These are phyloP conservation scores for Fagus sylvatica DNA, from an alignment of 306 rosid species.

Conservation along the genomic window DNA sequence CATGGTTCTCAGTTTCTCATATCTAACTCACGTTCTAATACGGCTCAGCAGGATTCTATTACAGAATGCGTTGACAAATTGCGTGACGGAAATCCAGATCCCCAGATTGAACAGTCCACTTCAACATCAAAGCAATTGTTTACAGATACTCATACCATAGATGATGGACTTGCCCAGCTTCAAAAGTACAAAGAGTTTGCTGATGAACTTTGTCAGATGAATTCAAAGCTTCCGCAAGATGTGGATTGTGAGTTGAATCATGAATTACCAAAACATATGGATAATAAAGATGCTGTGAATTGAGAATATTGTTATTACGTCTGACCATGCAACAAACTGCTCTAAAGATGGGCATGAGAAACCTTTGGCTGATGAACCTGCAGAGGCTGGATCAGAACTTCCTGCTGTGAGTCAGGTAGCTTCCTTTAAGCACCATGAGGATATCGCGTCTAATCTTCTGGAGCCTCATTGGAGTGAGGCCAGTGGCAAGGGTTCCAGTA, in stretches of 20 bases:
- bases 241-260: conserved; percentile 43
- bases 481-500: conserved; percentile 31
- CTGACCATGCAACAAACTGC: conserved; percentile 36
- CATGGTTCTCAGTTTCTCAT: conserved; percentile 60
- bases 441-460: conserved; percentile 38
- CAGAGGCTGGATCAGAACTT: conserved; percentile 34
- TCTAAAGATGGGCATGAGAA: conserved; percentile 35
- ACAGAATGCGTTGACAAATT: conserved; percentile 44
- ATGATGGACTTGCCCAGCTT: conserved; percentile 48
- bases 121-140: conserved; percentile 34
- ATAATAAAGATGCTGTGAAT: conserved; percentile 36
- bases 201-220: conserved; percentile 48
- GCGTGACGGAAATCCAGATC: conserved; percentile 42
- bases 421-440: conserved; percentile 45
- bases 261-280: conserved; percentile 30
- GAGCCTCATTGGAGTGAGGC: conserved; percentile 43
- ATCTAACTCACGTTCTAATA: conserved; percentile 63
- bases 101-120: conserved; percentile 41
- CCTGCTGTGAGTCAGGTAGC: conserved; percentile 37
- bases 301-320: conserved; percentile 36
- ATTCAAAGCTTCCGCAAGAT: conserved; percentile 45
- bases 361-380: conserved; percentile 38
- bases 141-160: conserved; percentile 41
- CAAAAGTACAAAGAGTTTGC: conserved; percentile 50
- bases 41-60: conserved; percentile 40